Percentiles rank a stretch among this genome's conserved stretches.
These are phyloP conservation scores for Mallotus repandus DNA, from an alignment of 441 rosid species.

Conservation along the genomic window DNA sequence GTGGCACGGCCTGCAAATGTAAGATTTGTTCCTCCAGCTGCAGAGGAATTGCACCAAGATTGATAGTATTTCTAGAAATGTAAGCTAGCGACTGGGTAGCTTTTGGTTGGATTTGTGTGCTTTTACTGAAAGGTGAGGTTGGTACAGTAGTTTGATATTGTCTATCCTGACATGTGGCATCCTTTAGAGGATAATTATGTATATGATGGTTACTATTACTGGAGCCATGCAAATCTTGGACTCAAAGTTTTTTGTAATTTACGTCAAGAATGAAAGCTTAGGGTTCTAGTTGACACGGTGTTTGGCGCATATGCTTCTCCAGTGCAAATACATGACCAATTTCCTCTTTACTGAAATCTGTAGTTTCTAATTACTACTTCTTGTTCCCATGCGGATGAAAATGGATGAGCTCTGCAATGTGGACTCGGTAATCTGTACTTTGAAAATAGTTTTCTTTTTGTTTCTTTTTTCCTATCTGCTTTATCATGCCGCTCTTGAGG, in stretches of 20 bases:
- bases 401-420: background rate
- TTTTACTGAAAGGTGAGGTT: conserved; percentile 1
- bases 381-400: background rate
- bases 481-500: too few relatives aligned
- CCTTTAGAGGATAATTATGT: conserved; percentile 27
- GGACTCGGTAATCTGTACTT: too few relatives aligned
- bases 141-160: conserved; percentile 6
- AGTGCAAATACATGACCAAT: background rate
- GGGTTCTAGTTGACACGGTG: background rate
- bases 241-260: conserved; percentile 30
- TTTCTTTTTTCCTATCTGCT: too few relatives aligned
- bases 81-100: conserved; percentile 5
- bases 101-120: conserved; percentile 17
- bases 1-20: conserved; percentile 75
- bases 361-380: background rate
- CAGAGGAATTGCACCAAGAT: conserved; percentile 61
- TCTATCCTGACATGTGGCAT: conserved; percentile 16
- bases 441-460: too few relatives aligned
- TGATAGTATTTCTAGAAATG: conserved; percentile 23
- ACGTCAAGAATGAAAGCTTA: conserved; percentile 12
- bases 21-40: conserved; percentile 83
- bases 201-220: conserved; percentile 23
- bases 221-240: conserved; percentile 21
- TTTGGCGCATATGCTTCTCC: conserved; percentile 8
- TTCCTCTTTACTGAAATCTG: background rate